A percentile compares a stretch with the other conserved stretches of the same genome.
These are phyloP conservation scores for Cytospora piceae DNA, from an alignment of 2,329 filamentous ascomycete species.

Conservation along the genomic window DNA sequence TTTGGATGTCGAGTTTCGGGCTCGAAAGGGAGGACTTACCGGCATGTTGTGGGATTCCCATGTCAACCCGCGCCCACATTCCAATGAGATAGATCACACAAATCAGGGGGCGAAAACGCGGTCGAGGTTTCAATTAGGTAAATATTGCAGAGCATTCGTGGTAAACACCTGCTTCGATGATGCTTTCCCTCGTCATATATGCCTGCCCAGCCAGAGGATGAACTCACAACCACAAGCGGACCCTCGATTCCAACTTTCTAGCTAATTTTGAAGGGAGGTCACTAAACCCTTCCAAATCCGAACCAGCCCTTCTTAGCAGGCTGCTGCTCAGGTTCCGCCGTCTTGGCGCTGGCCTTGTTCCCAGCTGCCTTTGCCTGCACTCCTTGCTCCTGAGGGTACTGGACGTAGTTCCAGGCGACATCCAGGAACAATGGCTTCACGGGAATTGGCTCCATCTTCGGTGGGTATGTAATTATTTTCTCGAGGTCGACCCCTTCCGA, in stretches of 20 bases:
- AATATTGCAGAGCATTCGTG: background rate
- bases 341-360: constrained; percentile 36
- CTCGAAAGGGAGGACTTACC: background rate
- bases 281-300: constrained; percentile 62
- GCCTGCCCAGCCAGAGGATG: background rate
- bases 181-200: constrained; percentile 8
- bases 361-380: constrained; percentile 34
- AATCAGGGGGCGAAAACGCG: background rate
- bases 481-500: constrained; percentile 70
- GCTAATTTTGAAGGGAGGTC: constrained; percentile 19
- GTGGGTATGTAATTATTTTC: constrained; percentile 86
- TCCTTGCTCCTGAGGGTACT: constrained; percentile 72
- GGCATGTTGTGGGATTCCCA: constrained; percentile 2
- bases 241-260: constrained; percentile 8
- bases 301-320: constrained; percentile 76
- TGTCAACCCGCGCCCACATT: constrained; percentile 14
- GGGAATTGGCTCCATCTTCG: constrained; percentile 78
- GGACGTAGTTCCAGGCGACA: constrained; percentile 96
- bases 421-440: constrained; percentile 97
- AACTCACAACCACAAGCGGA: background rate
- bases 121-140: background rate
- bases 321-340: constrained; percentile 46
- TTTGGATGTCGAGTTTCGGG: background rate
- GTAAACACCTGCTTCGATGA: background rate
- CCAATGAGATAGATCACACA: background rate